Evolutionary conservation across 768 basidiomycete species (phyloP).

Genomic region (Naganishia antarctica): DNA sequence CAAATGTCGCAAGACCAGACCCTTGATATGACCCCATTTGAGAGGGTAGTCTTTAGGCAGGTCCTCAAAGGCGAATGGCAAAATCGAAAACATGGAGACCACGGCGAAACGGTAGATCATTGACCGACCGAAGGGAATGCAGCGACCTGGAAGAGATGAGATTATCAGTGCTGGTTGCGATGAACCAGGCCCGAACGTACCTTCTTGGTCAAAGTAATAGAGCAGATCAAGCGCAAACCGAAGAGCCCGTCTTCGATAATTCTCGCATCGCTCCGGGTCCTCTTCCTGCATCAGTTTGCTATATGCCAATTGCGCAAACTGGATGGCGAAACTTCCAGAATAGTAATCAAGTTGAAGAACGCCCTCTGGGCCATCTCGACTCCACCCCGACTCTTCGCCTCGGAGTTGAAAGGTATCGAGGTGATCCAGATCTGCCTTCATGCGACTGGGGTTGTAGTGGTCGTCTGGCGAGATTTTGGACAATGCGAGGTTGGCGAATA

Average conservation of each 20-base stretch:
- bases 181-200: slow-evolving; percentile 46
- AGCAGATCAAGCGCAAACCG: slow-evolving; percentile 66
- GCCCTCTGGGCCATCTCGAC: slow-evolving; percentile 69
- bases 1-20: slow-evolving; percentile 65
- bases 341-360: slow-evolving; percentile 75
- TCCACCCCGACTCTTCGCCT: slow-evolving; percentile 58
- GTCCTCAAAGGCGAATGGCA: slow-evolving; percentile 61
- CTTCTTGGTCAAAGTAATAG: slow-evolving; percentile 69
- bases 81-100: slow-evolving; percentile 69
- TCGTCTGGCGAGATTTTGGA: slow-evolving; percentile 58
- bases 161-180: background rate
- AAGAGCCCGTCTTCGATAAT: slow-evolving; percentile 62
- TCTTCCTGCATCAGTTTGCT: slow-evolving; percentile 54
- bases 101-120: slow-evolving; percentile 76
- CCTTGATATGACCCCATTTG: slow-evolving; percentile 67
- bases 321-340: slow-evolving; percentile 73
- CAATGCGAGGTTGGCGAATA: slow-evolving; percentile 70
- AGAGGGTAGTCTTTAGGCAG: slow-evolving; percentile 65
- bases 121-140: slow-evolving; percentile 69
- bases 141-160: slow-evolving; percentile 55
- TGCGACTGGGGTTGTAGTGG: slow-evolving; percentile 58
- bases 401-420: slow-evolving; percentile 71
- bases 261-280: slow-evolving; percentile 62
- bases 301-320: slow-evolving; percentile 67
- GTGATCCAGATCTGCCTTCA: slow-evolving; percentile 69